These are phyloP conservation scores for Sarocladium oryzae DNA, from an alignment of 2,329 filamentous ascomycete genomes.

Conservation along the genomic window DNA sequence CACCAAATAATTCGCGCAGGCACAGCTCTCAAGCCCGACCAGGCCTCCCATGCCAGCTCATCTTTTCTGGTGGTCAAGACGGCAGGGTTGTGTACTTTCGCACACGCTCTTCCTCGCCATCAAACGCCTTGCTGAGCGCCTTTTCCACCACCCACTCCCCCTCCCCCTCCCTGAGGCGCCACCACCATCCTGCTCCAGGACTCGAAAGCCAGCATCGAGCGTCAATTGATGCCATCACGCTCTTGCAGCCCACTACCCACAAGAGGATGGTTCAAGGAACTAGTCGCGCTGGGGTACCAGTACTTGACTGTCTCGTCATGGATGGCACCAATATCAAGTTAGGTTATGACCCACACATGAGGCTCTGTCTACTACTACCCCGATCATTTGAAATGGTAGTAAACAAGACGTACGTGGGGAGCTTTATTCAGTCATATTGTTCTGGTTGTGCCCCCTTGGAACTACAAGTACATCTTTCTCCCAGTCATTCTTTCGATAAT, in stretches of 20 bases:
- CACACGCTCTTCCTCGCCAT: background rate
- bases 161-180: background rate
- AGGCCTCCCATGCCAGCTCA: background rate
- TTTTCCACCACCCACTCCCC: background rate
- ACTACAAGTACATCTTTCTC: too few species aligned
- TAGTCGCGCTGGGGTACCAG: background rate
- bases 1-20: background rate
- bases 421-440: too few species aligned
- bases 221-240: background rate
- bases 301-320: background rate
- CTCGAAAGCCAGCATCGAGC: background rate
- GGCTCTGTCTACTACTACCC: background rate
- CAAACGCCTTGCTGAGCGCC: background rate
- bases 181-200: background rate
- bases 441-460: background rate
- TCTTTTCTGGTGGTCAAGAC: background rate
- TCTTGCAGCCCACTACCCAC: background rate
- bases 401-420: too few species aligned
- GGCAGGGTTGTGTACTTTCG: background rate
- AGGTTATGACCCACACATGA: background rate
- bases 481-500: too few species aligned
- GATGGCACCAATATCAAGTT: too few species aligned
- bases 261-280: background rate
- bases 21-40: background rate
- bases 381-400: too few species aligned